These are phyloP conservation scores for Canavalia gladiata DNA, from an alignment of 306 rosid species.

Conservation along the genomic window DNA sequence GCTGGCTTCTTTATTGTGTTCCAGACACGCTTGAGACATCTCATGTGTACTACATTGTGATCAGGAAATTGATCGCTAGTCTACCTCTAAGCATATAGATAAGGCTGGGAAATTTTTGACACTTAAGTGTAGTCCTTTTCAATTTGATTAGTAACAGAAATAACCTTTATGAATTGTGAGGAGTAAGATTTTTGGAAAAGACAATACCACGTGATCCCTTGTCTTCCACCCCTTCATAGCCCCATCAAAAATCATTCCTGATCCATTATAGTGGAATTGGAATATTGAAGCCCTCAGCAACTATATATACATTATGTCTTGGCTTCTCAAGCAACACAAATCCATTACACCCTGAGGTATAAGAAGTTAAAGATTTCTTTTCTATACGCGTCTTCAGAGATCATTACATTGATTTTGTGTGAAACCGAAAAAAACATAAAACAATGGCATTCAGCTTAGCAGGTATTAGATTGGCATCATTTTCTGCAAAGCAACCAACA, in stretches of 20 bases:
- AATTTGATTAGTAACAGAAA: background rate
- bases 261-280: background rate
- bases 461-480: background rate
- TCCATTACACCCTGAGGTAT: background rate
- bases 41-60: background rate
- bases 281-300: background rate
- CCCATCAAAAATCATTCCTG: background rate
- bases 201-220: no score
- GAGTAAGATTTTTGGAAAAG: background rate
- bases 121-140: background rate
- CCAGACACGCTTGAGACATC: background rate
- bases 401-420: background rate
- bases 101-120: background rate
- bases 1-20: background rate
- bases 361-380: conserved; percentile 19
- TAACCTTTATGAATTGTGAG: background rate
- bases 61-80: background rate
- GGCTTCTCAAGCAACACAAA: background rate
- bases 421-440: background rate
- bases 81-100: background rate
- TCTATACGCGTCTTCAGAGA: background rate
- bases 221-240: conserved; percentile 6
- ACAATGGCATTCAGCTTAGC: conserved; percentile 47
- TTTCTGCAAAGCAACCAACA: conserved; percentile 3
- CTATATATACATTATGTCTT: conserved; percentile 38